phyloP scores from a whole-genome alignment of 2,329 filamentous ascomycete species.

The Hypoxylon sp. region DNA sequence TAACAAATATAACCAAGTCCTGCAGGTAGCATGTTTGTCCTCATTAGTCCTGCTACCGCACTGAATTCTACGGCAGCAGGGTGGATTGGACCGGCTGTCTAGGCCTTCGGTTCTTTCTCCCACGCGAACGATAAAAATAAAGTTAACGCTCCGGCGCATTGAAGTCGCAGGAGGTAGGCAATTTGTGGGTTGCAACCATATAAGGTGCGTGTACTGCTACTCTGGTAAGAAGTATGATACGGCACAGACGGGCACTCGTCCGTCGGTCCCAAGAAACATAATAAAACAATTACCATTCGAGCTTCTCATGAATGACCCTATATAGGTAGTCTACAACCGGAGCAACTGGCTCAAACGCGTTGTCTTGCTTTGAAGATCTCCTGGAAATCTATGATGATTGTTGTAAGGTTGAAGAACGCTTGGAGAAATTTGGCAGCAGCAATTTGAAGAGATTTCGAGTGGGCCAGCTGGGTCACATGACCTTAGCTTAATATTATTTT shows the following conservation, averaged over 20 bases:
- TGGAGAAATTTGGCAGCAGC: slow-evolving; percentile 12
- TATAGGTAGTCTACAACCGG: neutral
- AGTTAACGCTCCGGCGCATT: slow-evolving; percentile 71
- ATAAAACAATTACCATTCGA: neutral
- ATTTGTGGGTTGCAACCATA: slow-evolving; percentile 61
- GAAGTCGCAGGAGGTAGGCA: slow-evolving; percentile 71
- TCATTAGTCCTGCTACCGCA: slow-evolving; percentile 73
- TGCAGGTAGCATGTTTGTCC: slow-evolving; percentile 65
- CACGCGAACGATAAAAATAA: slow-evolving; percentile 69
- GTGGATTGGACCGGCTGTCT: slow-evolving; percentile 77
- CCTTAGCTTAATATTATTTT: slow-evolving; percentile 5
- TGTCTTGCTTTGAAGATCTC: neutral
- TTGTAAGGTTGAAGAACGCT: slow-evolving; percentile 10
- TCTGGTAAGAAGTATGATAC: neutral
- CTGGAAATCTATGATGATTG: neutral
- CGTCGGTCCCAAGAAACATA: neutral
- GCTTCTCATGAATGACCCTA: neutral
- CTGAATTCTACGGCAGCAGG: slow-evolving; percentile 67
- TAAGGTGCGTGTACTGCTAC: slow-evolving; percentile 11
- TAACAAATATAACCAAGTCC: neutral
- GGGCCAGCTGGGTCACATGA: slow-evolving; percentile 27
- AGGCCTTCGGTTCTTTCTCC: slow-evolving; percentile 72
- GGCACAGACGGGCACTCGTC: slow-evolving; percentile 26
- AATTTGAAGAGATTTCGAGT: slow-evolving; percentile 26
- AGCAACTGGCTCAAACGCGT: neutral